Base-by-base conservation (phyloP, 768 basidiomycete genomes). In the Termitomyces sp. region DNA sequence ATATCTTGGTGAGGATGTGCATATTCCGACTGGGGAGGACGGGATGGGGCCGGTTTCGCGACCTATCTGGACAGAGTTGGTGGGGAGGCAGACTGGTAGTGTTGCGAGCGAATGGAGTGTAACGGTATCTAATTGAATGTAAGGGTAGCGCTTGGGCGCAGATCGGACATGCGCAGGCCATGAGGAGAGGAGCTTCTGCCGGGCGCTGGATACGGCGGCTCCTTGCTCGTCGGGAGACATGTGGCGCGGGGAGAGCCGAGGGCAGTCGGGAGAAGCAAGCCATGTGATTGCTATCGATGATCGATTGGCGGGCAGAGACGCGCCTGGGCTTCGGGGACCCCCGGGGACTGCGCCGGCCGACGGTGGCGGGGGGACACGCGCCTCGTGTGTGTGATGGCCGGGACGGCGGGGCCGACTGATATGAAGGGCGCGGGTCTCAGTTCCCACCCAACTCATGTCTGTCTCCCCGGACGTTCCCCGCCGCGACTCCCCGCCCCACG, bases 81-180 rank as follows among this genome's bases (percentile, higher is more conserved):
- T 86, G 31, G 91, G 79, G 76, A 85, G 90, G 55, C 92, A 96
- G 72, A 87, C 84, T 60, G 93, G 93, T 4, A 71, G 73, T 60
- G 85, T 93, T 56, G 74, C 81, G 44, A 90, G 89, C 68, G 84
- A 87, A 29, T 96, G 93, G 93, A 89, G 84, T 67, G 85, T 89
- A 26, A 63, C 70, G 16, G 72, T 81, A 37, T 60, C 67, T 4
- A 70, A 70, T 51, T 72, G 68, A 57, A 14, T 2, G 27, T 37
- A 36, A n/a, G n/a, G n/a, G n/a, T n/a, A n/a, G n/a, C n/a, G n/a
- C n/a, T n/a, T n/a, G n/a, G n/a, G n/a, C n/a, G n/a, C n/a, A n/a
- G n/a, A n/a, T n/a, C n/a, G n/a, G n/a, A n/a, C n/a, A n/a, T n/a
- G n/a, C n/a, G n/a, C n/a, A n/a, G n/a, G n/a, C n/a, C n/a, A n/a